Percentiles rank a stretch among this genome's conserved stretches.
phyloP scores from a whole-genome alignment of 2,329 filamentous ascomycete genomes.

The Capronia coronata region DNA sequence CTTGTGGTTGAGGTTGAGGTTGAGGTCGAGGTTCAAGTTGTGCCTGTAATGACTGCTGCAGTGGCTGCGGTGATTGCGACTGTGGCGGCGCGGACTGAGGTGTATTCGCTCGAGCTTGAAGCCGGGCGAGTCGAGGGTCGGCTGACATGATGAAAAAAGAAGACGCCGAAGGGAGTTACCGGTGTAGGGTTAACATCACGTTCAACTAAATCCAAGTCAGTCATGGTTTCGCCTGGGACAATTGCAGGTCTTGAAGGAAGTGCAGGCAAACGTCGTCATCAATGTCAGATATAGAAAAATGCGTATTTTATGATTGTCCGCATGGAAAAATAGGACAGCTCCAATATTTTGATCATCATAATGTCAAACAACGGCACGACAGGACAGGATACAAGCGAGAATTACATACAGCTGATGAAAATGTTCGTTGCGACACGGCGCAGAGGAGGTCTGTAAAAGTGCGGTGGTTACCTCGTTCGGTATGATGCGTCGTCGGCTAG shows the following conservation, averaged over 20 bases:
- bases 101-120: slow-evolving; percentile 39
- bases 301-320: slow-evolving; percentile 28
- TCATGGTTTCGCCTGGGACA: background rate
- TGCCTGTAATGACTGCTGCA: slow-evolving; percentile 4
- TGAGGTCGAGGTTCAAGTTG: background rate
- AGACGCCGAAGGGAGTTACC: slow-evolving; percentile 7
- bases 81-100: slow-evolving; percentile 29
- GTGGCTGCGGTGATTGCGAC: slow-evolving; percentile 6
- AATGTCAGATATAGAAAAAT: slow-evolving; percentile 24
- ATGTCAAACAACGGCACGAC: background rate
- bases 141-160: slow-evolving; percentile 36
- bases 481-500: background rate
- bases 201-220: slow-evolving; percentile 1
- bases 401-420: background rate
- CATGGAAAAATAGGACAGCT: slow-evolving; percentile 32
- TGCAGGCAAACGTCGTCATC: background rate
- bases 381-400: background rate
- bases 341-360: slow-evolving; percentile 33
- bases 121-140: slow-evolving; percentile 48
- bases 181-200: slow-evolving; percentile 5
- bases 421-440: background rate
- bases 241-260: background rate
- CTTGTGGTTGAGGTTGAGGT: background rate
- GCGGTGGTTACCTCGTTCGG: background rate
- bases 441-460: background rate